Conservation (phyloP, 2,329 filamentous ascomycete species). For the Alternaria infectoria region DNA sequence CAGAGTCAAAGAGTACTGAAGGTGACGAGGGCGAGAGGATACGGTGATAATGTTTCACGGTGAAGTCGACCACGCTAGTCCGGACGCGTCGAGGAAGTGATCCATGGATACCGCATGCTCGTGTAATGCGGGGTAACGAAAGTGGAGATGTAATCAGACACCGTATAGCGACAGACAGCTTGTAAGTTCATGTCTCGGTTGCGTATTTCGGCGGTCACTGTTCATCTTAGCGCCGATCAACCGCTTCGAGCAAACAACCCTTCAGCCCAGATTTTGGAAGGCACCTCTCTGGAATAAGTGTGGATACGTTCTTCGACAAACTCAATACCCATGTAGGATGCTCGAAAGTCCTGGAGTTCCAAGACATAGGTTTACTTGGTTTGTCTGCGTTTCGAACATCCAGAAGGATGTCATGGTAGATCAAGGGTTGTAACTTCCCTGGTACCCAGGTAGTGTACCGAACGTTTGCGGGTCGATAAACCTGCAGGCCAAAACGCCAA, state of each 20-base stretch:
- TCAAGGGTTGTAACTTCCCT: not conserved
- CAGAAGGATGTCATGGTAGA: not conserved
- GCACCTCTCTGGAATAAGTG: too few species aligned
- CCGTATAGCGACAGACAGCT: not conserved
- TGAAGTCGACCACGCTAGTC: constrained; percentile 12
- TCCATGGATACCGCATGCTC: not conserved
- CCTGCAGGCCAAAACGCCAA: not conserved
- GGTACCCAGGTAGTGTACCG: not conserved
- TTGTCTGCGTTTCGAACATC: not conserved
- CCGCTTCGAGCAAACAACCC: not conserved
- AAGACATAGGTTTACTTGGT: not conserved
- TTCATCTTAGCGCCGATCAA: not conserved
- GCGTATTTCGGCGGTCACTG: not conserved
- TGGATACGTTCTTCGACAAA: not conserved
- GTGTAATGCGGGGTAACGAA: not conserved
- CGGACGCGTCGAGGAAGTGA: not conserved
- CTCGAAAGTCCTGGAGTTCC: not conserved
- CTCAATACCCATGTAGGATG: not conserved
- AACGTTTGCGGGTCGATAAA: not conserved
- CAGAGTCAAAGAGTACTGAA: not conserved
- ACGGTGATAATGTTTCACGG: not conserved
- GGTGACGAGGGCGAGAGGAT: not conserved
- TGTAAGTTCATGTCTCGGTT: not conserved
- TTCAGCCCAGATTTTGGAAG: not conserved
- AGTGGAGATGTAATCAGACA: not conserved